Percentiles rank a stretch among this genome's conserved stretches.
Evolutionary conservation across 78 protist genomes (phyloP).

Genomic region (Thecamonas trahens): DNA sequence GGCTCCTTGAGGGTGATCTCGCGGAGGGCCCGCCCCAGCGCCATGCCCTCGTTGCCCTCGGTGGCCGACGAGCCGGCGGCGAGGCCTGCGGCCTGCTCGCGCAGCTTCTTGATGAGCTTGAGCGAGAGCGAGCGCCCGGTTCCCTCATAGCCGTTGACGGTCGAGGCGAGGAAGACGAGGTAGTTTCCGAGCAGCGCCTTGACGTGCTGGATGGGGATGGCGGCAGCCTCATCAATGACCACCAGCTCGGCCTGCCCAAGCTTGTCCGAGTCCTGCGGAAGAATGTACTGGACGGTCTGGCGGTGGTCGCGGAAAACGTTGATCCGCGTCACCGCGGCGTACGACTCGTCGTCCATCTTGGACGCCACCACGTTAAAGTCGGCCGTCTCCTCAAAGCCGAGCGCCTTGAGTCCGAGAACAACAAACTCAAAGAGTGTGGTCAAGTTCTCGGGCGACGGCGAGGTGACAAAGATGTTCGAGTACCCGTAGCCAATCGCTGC

Average conservation of each 20-base stretch:
- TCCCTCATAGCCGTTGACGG: constrained; percentile 94
- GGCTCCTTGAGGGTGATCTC: constrained; percentile 91
- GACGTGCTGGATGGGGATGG: constrained; percentile 97
- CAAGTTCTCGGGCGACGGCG: constrained; percentile 97
- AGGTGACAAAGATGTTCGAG: constrained; percentile 92
- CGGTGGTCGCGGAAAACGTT: constrained; percentile 86
- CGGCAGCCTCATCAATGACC: constrained; percentile 99
- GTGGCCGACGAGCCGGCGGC: too few relatives aligned
- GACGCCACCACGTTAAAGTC: constrained; percentile 43
- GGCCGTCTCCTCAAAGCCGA: constrained; percentile 78
- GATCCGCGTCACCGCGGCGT: constrained; percentile 72
- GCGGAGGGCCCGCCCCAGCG: constrained; percentile 52
- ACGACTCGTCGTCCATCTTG: too few relatives aligned
- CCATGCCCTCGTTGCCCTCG: too few relatives aligned
- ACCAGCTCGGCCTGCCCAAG: constrained; percentile 75
- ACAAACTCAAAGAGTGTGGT: constrained; percentile 92
- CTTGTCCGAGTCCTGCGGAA: constrained; percentile 65
- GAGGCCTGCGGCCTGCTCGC: constrained; percentile 61
- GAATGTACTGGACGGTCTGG: constrained; percentile 93
- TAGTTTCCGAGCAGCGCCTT: constrained; percentile 76
- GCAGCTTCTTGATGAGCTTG: constrained; percentile 90
- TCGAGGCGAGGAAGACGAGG: constrained; percentile 87
- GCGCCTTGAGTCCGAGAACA: constrained; percentile 81
- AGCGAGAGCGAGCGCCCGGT: constrained; percentile 98
- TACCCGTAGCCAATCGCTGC: constrained; percentile 91